Evolutionary conservation across 1,284 basidiomycete genomes (phyloP).

Genomic region (Abortiporus biennis): DNA sequence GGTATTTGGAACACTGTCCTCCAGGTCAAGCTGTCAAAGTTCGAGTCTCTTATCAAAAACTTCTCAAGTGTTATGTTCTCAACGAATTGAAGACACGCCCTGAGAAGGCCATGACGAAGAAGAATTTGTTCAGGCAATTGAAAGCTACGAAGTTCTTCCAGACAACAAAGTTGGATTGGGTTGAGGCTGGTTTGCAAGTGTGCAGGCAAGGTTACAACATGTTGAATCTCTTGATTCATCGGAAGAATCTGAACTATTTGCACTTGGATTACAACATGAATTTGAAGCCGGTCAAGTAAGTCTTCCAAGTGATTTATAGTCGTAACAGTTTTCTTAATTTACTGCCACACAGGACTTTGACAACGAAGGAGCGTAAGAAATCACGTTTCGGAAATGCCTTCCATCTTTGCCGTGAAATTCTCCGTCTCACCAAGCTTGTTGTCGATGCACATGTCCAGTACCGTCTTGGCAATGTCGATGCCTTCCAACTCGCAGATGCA

Average conservation of each 20-base stretch:
- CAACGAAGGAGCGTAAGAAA: slow-evolving; percentile 99
- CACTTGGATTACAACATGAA: slow-evolving; percentile 95
- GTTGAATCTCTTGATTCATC: slow-evolving; percentile 97
- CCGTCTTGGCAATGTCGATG: slow-evolving; percentile 97
- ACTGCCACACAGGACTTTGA: slow-evolving; percentile 71
- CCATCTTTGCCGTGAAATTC: slow-evolving; percentile 96
- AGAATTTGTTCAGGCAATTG: slow-evolving; percentile 92
- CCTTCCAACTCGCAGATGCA: slow-evolving; percentile 98
- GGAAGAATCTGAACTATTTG: slow-evolving; percentile 97
- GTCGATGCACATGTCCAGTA: slow-evolving; percentile 99
- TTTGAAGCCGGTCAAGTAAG: slow-evolving; percentile 91
- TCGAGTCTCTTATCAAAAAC: slow-evolving; percentile 98
- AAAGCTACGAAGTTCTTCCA: slow-evolving; percentile 99
- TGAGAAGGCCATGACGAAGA: slow-evolving; percentile 97
- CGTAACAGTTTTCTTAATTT: background rate
- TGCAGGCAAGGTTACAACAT: slow-evolving; percentile 99
- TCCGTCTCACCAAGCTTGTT: slow-evolving; percentile 95
- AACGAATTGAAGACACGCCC: slow-evolving; percentile 88
- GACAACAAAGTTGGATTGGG: slow-evolving; percentile 96
- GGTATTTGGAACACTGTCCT: slow-evolving; percentile 98
- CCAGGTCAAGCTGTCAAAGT: slow-evolving; percentile 97
- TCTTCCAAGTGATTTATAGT: background rate
- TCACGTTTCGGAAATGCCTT: slow-evolving; percentile 99
- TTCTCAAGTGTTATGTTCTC: slow-evolving; percentile 93
- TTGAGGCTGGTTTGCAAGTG: slow-evolving; percentile 97